Conservation (phyloP, 352 stramenopile genomes). For the Globisporangium nagaii region DNA sequence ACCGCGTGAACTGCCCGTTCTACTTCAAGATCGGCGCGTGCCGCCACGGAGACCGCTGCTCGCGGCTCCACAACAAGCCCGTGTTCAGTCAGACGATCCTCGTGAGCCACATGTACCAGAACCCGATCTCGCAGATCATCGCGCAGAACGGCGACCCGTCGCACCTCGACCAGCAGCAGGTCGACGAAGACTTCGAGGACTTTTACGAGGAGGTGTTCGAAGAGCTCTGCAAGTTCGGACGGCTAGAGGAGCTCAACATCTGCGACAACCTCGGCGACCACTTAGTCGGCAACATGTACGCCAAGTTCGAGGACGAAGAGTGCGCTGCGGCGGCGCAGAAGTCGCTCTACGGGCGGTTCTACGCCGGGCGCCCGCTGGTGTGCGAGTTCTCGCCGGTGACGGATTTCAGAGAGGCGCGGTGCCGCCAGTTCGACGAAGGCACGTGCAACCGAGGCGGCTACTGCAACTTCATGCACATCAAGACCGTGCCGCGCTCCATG, state of each 20-base stretch:
- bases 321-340: conserved; percentile 95
- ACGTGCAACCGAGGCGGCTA: conserved; percentile 96
- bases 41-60: conserved; percentile 98
- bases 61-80: conserved; percentile 97
- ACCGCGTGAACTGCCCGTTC: conserved; percentile 98
- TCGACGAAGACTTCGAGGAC: conserved; percentile 96
- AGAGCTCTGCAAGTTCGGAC: conserved; percentile 98
- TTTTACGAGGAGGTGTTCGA: conserved; percentile 98
- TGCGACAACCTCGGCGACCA: conserved; percentile 99
- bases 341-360: conserved; percentile 96
- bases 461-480: conserved; percentile 99
- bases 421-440: conserved; percentile 98
- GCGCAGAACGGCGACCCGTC: conserved; percentile 82
- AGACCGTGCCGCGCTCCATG: conserved; percentile 83
- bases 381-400: conserved; percentile 98
- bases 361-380: conserved; percentile 93
- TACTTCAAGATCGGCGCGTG: conserved; percentile 99
- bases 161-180: conserved; percentile 83
- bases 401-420: conserved; percentile 97
- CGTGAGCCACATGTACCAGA: conserved; percentile 98
- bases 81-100: conserved; percentile 98
- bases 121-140: conserved; percentile 89
- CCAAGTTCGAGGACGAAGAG: conserved; percentile 99
- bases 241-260: conserved; percentile 98
- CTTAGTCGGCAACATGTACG: conserved; percentile 99